Conservation (phyloP, 2,329 filamentous ascomycete species). For the Purpureocillium lavendulum region DNA sequence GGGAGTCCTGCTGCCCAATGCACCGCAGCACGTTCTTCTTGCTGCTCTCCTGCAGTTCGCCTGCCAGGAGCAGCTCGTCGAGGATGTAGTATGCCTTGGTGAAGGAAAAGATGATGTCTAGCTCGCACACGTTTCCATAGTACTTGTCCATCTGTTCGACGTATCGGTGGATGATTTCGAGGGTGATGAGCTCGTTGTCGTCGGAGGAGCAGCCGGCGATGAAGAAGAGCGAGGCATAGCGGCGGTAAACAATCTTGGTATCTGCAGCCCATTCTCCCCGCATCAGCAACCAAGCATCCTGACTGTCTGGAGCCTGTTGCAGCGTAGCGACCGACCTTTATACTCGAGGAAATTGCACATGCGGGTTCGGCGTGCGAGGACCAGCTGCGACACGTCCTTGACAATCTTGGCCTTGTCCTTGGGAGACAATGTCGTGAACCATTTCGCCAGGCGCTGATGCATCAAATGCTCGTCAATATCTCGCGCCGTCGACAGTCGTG, state of each 20-base stretch:
- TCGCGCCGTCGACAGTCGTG: too few species aligned
- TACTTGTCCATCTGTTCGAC: conserved; percentile 99
- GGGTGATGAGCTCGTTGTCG: conserved; percentile 95
- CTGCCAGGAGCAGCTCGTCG: conserved; percentile 88
- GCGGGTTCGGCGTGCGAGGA: conserved; percentile 87
- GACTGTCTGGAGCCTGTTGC: not conserved
- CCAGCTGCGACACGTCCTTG: conserved; percentile 97
- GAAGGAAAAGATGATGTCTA: conserved; percentile 99
- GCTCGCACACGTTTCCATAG: conserved; percentile 98
- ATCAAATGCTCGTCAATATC: conserved; percentile 5
- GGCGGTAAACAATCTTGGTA: conserved; percentile 96
- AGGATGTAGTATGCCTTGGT: conserved; percentile 99
- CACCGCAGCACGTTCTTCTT: conserved; percentile 98
- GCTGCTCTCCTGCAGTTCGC: conserved; percentile 97
- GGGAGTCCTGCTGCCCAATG: conserved; percentile 92
- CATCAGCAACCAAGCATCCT: not conserved
- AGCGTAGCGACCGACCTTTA: conserved; percentile 58
- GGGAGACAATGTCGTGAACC: conserved; percentile 96
- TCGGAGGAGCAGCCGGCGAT: conserved; percentile 95
- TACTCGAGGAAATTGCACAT: conserved; percentile 99
- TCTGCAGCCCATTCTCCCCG: conserved; percentile 44
- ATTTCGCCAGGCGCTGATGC: conserved; percentile 95
- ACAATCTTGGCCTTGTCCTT: conserved; percentile 99
- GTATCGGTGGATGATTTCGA: conserved; percentile 98
- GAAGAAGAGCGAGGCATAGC: conserved; percentile 98